Evolutionary conservation across 805 yeast species (phyloP).

Genomic region (Komagataella phaffii): DNA sequence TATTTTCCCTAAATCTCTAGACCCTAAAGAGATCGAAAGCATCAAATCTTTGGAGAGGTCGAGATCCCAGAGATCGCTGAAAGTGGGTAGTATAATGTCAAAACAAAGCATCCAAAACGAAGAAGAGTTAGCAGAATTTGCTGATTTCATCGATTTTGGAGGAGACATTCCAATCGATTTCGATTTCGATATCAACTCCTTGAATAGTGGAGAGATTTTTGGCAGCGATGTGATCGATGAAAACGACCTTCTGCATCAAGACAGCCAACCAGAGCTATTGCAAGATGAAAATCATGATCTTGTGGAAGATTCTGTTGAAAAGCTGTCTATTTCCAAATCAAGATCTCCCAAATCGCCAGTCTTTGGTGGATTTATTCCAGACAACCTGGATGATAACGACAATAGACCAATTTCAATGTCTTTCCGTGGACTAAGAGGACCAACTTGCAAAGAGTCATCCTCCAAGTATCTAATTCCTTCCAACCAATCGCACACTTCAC

Average conservation of each 20-base stretch:
- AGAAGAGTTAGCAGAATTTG: conserved; percentile 30
- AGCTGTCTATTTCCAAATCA: not conserved
- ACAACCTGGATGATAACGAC: not conserved
- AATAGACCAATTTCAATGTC: conserved; percentile 24
- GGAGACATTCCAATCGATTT: conserved; percentile 13
- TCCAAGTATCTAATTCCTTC: conserved; percentile 6
- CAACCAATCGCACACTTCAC: conserved; percentile 19
- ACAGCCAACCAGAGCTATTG: not conserved
- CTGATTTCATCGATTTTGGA: conserved; percentile 31
- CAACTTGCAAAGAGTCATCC: conserved; percentile 30
- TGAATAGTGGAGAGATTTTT: not conserved
- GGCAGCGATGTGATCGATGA: not conserved
- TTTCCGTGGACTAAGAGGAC: conserved; percentile 49
- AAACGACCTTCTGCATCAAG: not conserved
- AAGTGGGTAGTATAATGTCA: conserved; percentile 15
- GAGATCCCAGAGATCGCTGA: conserved; percentile 40
- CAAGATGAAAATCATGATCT: not conserved
- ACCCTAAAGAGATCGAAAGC: conserved; percentile 56
- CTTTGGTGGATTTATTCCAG: not conserved
- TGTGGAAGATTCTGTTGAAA: conserved; percentile 1
- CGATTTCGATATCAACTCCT: not conserved
- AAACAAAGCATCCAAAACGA: conserved; percentile 16
- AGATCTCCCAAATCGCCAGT: not conserved
- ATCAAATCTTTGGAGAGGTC: conserved; percentile 63
- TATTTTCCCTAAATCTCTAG: conserved; percentile 59